Percentiles rank a stretch among this genome's conserved stretches.
Conservation (phyloP, 768 basidiomycete genomes). For the Kwoniella botswanensis region DNA sequence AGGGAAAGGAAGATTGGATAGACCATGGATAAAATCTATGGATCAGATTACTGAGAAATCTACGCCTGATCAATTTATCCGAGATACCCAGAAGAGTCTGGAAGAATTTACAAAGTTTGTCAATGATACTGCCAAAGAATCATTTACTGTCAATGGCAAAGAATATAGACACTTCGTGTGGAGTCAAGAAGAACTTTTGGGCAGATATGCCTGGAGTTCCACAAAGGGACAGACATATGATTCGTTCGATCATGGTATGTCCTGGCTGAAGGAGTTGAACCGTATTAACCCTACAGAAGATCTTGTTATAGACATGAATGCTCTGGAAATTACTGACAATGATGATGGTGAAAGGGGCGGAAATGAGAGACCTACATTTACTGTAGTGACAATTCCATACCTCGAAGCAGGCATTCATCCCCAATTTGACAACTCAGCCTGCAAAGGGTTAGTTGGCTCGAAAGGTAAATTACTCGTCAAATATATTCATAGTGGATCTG, state of each 20-base stretch:
- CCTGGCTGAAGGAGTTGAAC: too few species aligned
- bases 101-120: neutral
- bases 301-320: neutral
- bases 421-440: neutral
- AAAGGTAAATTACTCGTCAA: neutral
- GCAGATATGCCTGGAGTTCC: too few species aligned
- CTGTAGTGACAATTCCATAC: neutral
- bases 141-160: neutral
- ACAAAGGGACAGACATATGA: too few species aligned
- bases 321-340: too few species aligned
- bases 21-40: too few species aligned
- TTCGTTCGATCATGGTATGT: too few species aligned
- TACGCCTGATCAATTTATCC: neutral
- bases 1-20: too few species aligned
- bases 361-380: neutral
- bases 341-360: too few species aligned
- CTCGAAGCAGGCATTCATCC: neutral
- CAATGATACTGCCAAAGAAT: neutral
- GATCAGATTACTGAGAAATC: too few species aligned
- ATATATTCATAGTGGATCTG: neutral
- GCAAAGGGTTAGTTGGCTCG: neutral
- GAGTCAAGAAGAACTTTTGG: neutral
- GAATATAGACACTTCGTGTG: too few species aligned
- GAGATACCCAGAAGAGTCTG: neutral
- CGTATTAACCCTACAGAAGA: neutral